Evolutionary conservation across 2,329 filamentous ascomycete species (phyloP).

Genomic region (Xylaria sp.): DNA sequence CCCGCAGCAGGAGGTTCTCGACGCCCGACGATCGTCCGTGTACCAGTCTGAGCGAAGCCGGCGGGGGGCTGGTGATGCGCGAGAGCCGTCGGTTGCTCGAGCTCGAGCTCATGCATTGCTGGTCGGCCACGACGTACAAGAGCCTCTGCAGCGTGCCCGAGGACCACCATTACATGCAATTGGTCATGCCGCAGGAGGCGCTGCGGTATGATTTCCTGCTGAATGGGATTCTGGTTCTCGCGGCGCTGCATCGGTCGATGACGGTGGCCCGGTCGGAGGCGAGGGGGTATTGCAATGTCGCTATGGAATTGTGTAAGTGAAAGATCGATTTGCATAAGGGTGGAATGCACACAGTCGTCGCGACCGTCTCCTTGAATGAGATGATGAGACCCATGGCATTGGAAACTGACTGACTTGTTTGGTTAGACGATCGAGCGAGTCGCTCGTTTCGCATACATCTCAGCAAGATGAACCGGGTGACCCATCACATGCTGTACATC

Average conservation of each 20-base stretch:
- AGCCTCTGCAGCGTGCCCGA: slow-evolving; percentile 36
- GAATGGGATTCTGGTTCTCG: slow-evolving; percentile 35
- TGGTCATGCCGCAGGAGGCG: slow-evolving; percentile 31
- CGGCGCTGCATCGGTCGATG: slow-evolving; percentile 33
- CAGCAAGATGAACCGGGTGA: slow-evolving; percentile 27
- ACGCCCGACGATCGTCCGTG: slow-evolving; percentile 8
- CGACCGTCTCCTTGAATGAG: background rate
- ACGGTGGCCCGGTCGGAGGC: slow-evolving; percentile 18
- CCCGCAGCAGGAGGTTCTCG: slow-evolving; percentile 6
- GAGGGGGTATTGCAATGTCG: slow-evolving; percentile 28
- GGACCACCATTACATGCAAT: slow-evolving; percentile 34
- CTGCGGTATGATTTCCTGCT: slow-evolving; percentile 38
- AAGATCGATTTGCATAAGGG: background rate
- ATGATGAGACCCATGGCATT: background rate
- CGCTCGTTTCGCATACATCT: slow-evolving; percentile 31
- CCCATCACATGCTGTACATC: slow-evolving; percentile 30
- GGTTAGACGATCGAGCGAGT: slow-evolving; percentile 29
- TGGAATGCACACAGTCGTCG: no score
- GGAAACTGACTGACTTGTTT: slow-evolving; percentile 4
- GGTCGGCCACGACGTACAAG: slow-evolving; percentile 42
- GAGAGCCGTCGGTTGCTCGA: slow-evolving; percentile 34
- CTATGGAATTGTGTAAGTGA: slow-evolving; percentile 32
- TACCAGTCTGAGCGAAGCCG: slow-evolving; percentile 3
- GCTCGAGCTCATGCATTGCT: slow-evolving; percentile 49
- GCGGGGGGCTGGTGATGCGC: slow-evolving; percentile 6